phyloP scores from a whole-genome alignment of 306 rosid species.

The Psophocarpus tetragonolobus region DNA sequence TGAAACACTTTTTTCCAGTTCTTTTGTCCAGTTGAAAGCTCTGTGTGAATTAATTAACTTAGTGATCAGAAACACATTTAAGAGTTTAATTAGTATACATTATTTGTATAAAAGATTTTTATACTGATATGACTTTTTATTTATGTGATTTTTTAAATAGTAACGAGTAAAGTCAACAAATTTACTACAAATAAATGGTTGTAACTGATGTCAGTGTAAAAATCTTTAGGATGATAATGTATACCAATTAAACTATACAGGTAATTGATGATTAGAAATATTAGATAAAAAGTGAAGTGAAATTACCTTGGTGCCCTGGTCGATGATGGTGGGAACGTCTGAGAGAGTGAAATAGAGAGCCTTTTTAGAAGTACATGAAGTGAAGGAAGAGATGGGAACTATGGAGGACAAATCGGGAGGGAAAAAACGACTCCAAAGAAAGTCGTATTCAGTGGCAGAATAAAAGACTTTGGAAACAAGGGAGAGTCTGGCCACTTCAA shows the following conservation, averaged over 20 bases:
- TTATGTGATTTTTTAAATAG: too few relatives aligned
- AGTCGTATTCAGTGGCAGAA: slow-evolving; percentile 23
- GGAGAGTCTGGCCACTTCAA: slow-evolving; percentile 3
- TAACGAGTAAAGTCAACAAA: too few relatives aligned
- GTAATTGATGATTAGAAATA: too few relatives aligned
- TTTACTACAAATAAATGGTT: too few relatives aligned
- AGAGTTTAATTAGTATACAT: too few relatives aligned
- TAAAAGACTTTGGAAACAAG: neutral
- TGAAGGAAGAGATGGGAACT: neutral
- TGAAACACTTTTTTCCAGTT: slow-evolving; percentile 45
- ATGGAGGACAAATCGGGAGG: neutral
- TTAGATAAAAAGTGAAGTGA: too few relatives aligned
- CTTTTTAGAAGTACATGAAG: neutral
- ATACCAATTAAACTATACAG: too few relatives aligned
- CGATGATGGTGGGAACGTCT: neutral
- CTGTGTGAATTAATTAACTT: slow-evolving; percentile 13
- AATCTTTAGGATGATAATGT: too few relatives aligned
- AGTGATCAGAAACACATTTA: neutral
- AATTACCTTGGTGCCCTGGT: slow-evolving; percentile 16
- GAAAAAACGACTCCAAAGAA: slow-evolving; percentile 9
- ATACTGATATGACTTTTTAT: too few relatives aligned
- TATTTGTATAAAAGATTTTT: too few relatives aligned
- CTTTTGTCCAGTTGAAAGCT: slow-evolving; percentile 36
- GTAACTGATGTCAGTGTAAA: too few relatives aligned
- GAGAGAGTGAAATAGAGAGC: slow-evolving; percentile 12